These are phyloP conservation scores for Sequoia sempervirens DNA, from an alignment of 75 land plant genomes.

Conservation along the genomic window DNA sequence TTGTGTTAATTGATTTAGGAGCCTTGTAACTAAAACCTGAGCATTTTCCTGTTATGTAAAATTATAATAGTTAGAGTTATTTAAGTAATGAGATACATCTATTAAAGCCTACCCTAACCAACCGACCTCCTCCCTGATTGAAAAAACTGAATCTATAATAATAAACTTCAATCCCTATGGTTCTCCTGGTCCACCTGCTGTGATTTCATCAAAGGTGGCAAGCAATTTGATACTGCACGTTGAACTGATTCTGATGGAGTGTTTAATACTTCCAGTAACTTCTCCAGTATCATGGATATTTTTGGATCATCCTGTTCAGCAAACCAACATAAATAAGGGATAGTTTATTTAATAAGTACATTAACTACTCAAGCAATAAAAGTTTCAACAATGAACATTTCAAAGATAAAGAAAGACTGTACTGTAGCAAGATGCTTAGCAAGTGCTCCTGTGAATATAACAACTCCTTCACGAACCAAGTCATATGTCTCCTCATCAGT, in stretches of 20 bases:
- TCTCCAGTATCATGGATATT: slow-evolving; percentile 76
- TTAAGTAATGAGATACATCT: neutral
- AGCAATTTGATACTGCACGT: slow-evolving; percentile 88
- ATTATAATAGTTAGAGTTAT: neutral
- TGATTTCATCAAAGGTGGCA: slow-evolving; percentile 86
- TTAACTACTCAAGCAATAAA: neutral
- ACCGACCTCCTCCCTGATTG: neutral
- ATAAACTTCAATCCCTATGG: neutral
- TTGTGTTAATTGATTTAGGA: slow-evolving; percentile 66
- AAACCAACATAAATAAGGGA: neutral
- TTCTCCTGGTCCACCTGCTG: slow-evolving; percentile 45
- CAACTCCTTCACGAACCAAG: slow-evolving; percentile 96
- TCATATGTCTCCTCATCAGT: slow-evolving; percentile 95
- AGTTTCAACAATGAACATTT: neutral
- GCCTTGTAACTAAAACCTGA: slow-evolving; percentile 48
- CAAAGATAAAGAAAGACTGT: neutral
- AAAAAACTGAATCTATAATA: neutral
- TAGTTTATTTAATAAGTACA: neutral
- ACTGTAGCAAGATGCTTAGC: slow-evolving; percentile 92
- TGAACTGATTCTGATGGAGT: slow-evolving; percentile 99
- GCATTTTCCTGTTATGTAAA: slow-evolving; percentile 65
- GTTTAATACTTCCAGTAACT: slow-evolving; percentile 89
- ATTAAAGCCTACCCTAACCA: neutral
- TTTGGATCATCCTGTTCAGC: slow-evolving; percentile 83
- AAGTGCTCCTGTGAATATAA: slow-evolving; percentile 93